Base-by-base conservation (phyloP, 176 grass and related monocot genomes). In the Themeda triandra region DNA sequence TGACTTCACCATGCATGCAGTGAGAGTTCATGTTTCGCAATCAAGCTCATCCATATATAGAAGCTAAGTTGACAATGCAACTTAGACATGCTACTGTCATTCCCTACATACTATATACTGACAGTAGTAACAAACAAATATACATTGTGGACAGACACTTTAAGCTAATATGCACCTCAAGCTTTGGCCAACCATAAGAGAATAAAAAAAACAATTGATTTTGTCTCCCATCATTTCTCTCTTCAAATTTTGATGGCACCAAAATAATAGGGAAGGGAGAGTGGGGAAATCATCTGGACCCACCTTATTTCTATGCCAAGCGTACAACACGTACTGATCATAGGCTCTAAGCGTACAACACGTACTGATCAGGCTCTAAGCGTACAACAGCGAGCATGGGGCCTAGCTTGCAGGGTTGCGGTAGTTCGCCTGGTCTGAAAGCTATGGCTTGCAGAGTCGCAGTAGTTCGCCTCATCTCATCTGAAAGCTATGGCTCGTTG, bases 381-480 rank as follows among this genome's bases (percentile, higher is more conserved):
- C 15, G 49, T 15, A 37, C 27, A 23, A 23, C 19, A 11, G 35
- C 35, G 14, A 54, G 5, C 41, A 60, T 24, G 71, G 71, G 42
- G 42, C 23, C 21, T 37, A 39, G 37, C 39, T 41, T n/a, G n/a
- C 33, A 35, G 33, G 6, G 49, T 49, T 54, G 19, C 19, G 21
- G 62, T 2, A 41, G 63, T 42, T 84, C 33, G 17, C 17, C 73
- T 31, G 17, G 54, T 33, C 83, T 18, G 63, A 86, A 83, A 79
- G 75, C 23, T 73, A 67, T 21, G 19, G 13, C 8, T 29, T n/a
- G n/a, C 33, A 35, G 33, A 18, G 49, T 49, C 23, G 19, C 19
- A 53, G 62, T 2, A 41, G 63, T 42, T 84, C 33, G 17, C 17
- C 73, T n/a, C n/a, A n/a, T n/a, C n/a, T 31, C n/a, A 67, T 33